Evolutionary conservation across 768 basidiomycete species (phyloP).

Genomic region (Candolleomyces aberdarensis): DNA sequence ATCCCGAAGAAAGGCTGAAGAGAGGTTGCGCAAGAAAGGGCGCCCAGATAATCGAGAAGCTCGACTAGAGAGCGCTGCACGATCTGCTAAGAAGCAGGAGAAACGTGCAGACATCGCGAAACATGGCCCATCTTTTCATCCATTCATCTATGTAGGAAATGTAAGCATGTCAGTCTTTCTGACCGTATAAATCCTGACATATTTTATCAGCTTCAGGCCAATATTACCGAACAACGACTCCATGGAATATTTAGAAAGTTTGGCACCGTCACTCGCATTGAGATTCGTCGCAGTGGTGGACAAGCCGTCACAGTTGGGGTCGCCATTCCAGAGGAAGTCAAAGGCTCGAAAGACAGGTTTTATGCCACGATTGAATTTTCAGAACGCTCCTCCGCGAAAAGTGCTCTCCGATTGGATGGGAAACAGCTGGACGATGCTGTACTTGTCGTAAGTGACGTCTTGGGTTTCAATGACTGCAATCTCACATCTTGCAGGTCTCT

Average conservation of each 20-base stretch:
- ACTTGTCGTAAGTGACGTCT: constrained; percentile 36
- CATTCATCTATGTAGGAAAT: constrained; percentile 55
- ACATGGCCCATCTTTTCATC: constrained; percentile 19
- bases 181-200: neutral
- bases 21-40: neutral
- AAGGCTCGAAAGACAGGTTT: constrained; percentile 33
- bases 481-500: constrained; percentile 26
- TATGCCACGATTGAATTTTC: constrained; percentile 53
- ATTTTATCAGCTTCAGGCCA: constrained; percentile 28
- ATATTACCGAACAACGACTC: constrained; percentile 32
- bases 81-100: constrained; percentile 19
- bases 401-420: constrained; percentile 41
- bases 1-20: neutral
- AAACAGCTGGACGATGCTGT: constrained; percentile 30
- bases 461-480: neutral
- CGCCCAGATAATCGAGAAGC: constrained; percentile 1
- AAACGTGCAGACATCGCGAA: constrained; percentile 11
- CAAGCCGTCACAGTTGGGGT: constrained; percentile 27
- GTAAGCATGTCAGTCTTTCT: constrained; percentile 33
- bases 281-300: constrained; percentile 42
- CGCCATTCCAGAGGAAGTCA: constrained; percentile 15
- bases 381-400: constrained; percentile 29
- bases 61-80: neutral
- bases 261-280: constrained; percentile 24
- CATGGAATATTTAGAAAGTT: constrained; percentile 30